These are phyloP conservation scores for Climacium dendroides DNA, from an alignment of 225 moss, liverwort and hornwort genomes.

Conservation along the genomic window DNA sequence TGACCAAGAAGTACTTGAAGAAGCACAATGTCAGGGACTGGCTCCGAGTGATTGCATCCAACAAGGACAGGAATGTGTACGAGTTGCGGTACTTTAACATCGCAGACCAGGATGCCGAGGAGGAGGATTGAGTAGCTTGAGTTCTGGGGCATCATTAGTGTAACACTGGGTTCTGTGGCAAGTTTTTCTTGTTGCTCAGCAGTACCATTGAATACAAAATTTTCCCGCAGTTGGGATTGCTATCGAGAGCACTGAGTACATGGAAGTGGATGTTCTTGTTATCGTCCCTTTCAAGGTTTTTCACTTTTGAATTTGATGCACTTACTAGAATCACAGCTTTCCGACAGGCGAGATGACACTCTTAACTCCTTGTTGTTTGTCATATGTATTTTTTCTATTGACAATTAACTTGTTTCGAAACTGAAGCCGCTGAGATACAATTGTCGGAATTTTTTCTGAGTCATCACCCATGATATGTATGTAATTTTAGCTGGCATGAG, in stretches of 20 bases:
- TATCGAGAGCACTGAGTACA: background rate
- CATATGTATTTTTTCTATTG: background rate
- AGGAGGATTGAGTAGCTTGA: conserved; percentile 32
- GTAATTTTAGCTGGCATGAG: background rate
- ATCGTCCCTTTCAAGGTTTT: background rate
- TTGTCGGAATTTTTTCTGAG: background rate
- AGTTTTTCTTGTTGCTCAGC: background rate
- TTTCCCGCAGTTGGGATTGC: background rate
- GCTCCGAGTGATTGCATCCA: conserved; percentile 53
- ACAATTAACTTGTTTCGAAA: background rate
- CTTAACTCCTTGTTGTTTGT: background rate
- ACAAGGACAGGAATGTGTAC: conserved; percentile 61
- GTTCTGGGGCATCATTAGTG: background rate
- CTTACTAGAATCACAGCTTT: background rate
- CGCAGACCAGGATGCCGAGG: conserved; percentile 56
- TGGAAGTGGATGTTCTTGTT: background rate
- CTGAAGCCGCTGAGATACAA: background rate
- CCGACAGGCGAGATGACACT: background rate
- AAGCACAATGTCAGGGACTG: conserved; percentile 71
- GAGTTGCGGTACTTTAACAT: conserved; percentile 69
- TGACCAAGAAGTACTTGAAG: conserved; percentile 69
- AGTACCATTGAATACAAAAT: background rate
- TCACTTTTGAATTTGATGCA: background rate
- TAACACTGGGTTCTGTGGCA: background rate
- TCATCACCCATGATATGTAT: background rate